Evolutionary conservation across 306 rosid genomes (phyloP).

Genomic region (Dryas drummondii): DNA sequence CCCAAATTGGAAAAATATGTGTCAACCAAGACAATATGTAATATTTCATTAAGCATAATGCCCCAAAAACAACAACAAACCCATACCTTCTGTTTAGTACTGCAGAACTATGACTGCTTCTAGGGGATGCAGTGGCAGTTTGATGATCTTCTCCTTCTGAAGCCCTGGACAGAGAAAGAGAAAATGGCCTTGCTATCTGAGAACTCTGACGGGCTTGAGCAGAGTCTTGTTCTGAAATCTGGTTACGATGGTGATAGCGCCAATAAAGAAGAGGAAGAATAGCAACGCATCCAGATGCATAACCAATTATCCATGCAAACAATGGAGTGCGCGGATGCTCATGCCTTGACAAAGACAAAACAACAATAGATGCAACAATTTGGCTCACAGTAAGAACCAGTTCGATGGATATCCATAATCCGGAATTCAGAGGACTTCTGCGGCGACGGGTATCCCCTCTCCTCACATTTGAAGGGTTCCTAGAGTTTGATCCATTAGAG

Average conservation of each 20-base stretch:
- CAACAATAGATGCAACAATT: conserved; percentile 75
- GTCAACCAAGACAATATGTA: not conserved
- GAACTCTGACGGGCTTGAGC: conserved; percentile 69
- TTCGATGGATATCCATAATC: conserved; percentile 89
- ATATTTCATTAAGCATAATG: conserved; percentile 5
- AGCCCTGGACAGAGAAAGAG: conserved; percentile 62
- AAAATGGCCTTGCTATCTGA: conserved; percentile 66
- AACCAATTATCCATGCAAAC: conserved; percentile 86
- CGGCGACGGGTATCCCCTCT: conserved; percentile 75
- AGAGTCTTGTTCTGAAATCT: conserved; percentile 62
- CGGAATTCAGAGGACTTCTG: conserved; percentile 90
- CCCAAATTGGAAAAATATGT: not conserved
- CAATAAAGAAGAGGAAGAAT: conserved; percentile 91
- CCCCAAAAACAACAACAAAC: conserved; percentile 28
- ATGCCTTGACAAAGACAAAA: conserved; percentile 73
- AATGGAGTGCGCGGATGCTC: conserved; percentile 82
- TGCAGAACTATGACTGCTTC: conserved; percentile 51
- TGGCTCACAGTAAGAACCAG: conserved; percentile 78
- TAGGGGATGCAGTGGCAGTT: conserved; percentile 42
- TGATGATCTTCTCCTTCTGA: conserved; percentile 68
- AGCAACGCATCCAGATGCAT: conserved; percentile 90
- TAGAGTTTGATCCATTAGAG: conserved; percentile 54
- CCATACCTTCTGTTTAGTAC: conserved; percentile 67
- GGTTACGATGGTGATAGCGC: conserved; percentile 83
- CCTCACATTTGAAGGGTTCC: conserved; percentile 60